A percentile compares a stretch with the other conserved stretches of the same genome.
phyloP scores from a whole-genome alignment of 306 rosid species.

The Rosa persica region DNA sequence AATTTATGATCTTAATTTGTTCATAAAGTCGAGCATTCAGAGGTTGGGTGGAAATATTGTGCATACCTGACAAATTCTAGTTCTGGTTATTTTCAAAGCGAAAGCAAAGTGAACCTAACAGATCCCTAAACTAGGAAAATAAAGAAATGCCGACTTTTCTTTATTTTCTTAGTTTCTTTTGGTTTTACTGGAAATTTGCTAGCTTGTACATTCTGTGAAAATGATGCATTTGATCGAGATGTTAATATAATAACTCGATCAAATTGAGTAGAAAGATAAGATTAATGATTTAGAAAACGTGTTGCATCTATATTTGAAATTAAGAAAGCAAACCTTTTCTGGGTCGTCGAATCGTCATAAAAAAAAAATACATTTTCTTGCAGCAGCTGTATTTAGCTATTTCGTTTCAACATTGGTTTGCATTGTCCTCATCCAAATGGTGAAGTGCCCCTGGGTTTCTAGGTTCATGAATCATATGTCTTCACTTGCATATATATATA shows the following conservation, averaged over 20 bases:
- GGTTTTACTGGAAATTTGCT: neutral
- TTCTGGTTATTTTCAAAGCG: slow-evolving; percentile 1
- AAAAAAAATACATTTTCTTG: neutral
- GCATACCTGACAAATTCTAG: neutral
- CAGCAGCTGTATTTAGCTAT: no score
- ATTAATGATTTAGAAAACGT: neutral
- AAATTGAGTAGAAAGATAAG: neutral
- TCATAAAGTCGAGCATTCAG: neutral
- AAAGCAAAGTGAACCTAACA: slow-evolving; percentile 1
- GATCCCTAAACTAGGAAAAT: neutral
- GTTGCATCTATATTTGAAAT: neutral
- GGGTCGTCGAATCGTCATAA: no score
- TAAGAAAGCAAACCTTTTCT: neutral
- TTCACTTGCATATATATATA: neutral
- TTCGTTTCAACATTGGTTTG: neutral
- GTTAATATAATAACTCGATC: neutral
- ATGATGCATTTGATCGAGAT: neutral
- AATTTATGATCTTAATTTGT: neutral
- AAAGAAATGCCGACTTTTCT: neutral
- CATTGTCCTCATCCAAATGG: neutral
- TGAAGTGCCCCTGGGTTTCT: neutral
- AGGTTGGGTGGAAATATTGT: neutral
- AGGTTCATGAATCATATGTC: neutral
- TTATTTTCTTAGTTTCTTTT: neutral
- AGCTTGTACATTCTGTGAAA: neutral